phyloP scores from a whole-genome alignment of 257 asterid genomes.

The Solanum okadae region DNA sequence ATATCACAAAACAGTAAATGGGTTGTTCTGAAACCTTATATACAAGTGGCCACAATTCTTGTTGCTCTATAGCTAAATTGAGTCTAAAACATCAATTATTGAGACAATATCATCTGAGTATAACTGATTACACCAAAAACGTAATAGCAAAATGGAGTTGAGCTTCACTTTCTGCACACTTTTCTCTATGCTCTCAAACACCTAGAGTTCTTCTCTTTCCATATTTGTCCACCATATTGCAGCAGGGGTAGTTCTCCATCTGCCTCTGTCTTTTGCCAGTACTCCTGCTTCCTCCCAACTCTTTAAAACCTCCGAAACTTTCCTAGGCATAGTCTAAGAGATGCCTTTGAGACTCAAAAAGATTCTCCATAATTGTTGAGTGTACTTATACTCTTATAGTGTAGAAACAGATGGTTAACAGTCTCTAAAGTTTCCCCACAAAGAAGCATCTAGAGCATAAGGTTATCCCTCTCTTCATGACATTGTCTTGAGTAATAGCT shows the following conservation, averaged over 20 bases:
- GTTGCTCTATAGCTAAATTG: background rate
- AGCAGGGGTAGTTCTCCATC: background rate
- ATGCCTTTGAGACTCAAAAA: background rate
- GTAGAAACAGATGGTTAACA: background rate
- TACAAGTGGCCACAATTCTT: background rate
- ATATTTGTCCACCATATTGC: background rate
- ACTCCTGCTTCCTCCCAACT: background rate
- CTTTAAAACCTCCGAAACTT: background rate
- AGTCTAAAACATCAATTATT: background rate
- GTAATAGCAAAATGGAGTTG: background rate
- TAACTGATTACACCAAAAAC: background rate
- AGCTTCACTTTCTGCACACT: background rate
- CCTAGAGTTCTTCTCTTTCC: background rate
- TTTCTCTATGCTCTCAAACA: background rate
- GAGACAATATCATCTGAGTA: background rate
- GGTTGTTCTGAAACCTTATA: background rate
- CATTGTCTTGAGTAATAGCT: background rate
- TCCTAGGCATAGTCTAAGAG: background rate
- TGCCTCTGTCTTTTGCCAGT: background rate
- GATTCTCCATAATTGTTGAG: background rate
- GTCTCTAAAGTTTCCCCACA: background rate
- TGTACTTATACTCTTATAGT: background rate
- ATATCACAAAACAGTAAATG: background rate
- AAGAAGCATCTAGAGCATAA: background rate
- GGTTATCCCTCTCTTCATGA: background rate